phyloP scores from a whole-genome alignment of 1,284 basidiomycete genomes.

The Dichomitus squalens region DNA sequence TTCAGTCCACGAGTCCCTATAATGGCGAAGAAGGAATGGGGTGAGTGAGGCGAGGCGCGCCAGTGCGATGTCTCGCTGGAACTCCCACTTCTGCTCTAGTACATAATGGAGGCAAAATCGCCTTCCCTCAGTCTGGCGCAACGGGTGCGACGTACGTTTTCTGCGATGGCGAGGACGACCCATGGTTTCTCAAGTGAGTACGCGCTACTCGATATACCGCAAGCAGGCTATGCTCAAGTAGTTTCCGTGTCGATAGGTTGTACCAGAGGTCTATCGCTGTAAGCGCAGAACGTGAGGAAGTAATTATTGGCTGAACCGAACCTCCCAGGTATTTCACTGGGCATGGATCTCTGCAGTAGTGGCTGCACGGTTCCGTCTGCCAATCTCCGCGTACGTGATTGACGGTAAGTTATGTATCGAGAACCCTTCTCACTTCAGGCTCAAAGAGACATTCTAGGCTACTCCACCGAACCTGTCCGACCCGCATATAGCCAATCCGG shows the following conservation, averaged over 20 bases:
- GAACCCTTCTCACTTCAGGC: neutral
- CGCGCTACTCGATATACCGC: neutral
- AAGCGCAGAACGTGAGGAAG: neutral
- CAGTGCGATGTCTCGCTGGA: neutral
- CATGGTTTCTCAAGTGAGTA: constrained; percentile 14
- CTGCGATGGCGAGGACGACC: constrained; percentile 15
- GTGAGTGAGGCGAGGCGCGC: neutral
- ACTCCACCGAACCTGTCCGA: neutral
- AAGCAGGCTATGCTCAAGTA: neutral
- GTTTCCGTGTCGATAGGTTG: neutral
- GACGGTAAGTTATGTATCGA: neutral
- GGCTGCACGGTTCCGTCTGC: constrained; percentile 11
- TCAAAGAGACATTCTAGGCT: neutral
- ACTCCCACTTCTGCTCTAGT: too few species aligned
- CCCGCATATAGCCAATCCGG: neutral
- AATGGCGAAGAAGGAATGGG: neutral
- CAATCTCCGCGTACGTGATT: constrained; percentile 11
- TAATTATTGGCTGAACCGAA: too few species aligned
- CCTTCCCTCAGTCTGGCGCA: neutral
- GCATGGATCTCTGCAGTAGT: constrained; percentile 11
- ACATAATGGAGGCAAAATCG: neutral
- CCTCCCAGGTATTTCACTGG: constrained; percentile 14
- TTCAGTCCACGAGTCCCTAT: constrained; percentile 8
- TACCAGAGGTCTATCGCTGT: constrained; percentile 12
- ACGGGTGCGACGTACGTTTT: constrained; percentile 2